phyloP scores from a whole-genome alignment of 768 basidiomycete species.

The Galerina sulciceps region DNA sequence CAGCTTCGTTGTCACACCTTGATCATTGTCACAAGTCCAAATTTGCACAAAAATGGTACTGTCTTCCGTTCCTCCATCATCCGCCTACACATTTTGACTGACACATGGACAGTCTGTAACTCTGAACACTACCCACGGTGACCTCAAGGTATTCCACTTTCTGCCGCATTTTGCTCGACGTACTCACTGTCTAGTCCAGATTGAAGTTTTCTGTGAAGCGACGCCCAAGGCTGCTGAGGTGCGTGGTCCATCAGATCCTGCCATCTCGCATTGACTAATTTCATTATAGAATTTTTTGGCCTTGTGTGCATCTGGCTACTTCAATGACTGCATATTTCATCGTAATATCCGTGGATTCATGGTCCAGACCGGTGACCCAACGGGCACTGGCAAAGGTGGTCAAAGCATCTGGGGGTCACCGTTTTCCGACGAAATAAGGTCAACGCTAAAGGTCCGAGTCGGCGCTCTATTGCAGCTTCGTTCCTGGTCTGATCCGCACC shows the following conservation, averaged over 20 bases:
- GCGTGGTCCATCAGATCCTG: slow-evolving; percentile 12
- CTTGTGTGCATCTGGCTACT: slow-evolving; percentile 88
- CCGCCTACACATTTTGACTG: slow-evolving; percentile 8
- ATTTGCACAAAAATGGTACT: slow-evolving; percentile 33
- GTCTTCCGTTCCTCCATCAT: slow-evolving; percentile 26
- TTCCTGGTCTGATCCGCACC: slow-evolving; percentile 25
- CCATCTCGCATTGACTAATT: slow-evolving; percentile 7
- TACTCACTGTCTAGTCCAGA: slow-evolving; percentile 45
- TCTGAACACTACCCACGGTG: slow-evolving; percentile 91
- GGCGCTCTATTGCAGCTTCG: slow-evolving; percentile 6
- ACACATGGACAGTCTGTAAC: slow-evolving; percentile 78
- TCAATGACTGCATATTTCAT: slow-evolving; percentile 86
- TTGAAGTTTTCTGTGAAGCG: slow-evolving; percentile 97
- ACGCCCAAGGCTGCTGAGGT: slow-evolving; percentile 96
- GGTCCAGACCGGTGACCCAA: slow-evolving; percentile 90
- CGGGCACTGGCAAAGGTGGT: slow-evolving; percentile 92
- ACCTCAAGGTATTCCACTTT: slow-evolving; percentile 73
- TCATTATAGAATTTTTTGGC: slow-evolving; percentile 87
- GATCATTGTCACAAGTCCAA: slow-evolving; percentile 24
- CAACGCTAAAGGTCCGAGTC: slow-evolving; percentile 77
- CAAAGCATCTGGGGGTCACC: slow-evolving; percentile 96
- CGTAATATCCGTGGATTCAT: slow-evolving; percentile 97
- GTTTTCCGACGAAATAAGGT: slow-evolving; percentile 90
- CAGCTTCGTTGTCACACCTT: slow-evolving; percentile 21
- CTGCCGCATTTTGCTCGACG: neutral